Conservation (phyloP, 352 stramenopile species). For the Globisporangium okanoganense region DNA sequence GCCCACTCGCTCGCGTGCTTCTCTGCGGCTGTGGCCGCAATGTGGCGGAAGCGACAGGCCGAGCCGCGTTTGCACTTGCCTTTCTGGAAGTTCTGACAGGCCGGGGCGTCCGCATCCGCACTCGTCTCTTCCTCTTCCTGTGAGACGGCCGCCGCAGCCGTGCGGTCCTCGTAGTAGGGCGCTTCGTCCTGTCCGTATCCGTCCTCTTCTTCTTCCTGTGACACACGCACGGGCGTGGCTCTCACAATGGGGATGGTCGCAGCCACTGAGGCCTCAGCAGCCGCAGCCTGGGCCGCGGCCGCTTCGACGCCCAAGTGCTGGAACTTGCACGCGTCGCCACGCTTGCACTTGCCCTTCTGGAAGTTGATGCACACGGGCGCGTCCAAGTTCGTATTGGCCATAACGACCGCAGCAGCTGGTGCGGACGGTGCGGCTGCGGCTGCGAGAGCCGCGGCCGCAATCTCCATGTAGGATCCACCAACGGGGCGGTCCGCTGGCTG, state of each 20-base stretch:
- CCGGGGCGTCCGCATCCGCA: slow-evolving; percentile 41
- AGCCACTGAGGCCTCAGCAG: neutral
- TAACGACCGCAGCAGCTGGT: neutral
- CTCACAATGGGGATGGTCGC: slow-evolving; percentile 5
- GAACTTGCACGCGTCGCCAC: slow-evolving; percentile 50
- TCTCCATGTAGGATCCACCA: slow-evolving; percentile 19
- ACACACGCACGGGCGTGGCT: slow-evolving; percentile 10
- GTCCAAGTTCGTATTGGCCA: slow-evolving; percentile 33
- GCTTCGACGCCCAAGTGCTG: slow-evolving; percentile 35
- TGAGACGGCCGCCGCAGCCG: neutral
- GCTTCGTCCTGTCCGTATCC: neutral
- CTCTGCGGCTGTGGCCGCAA: slow-evolving; percentile 16
- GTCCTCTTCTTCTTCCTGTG: slow-evolving; percentile 5
- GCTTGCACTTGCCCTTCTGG: slow-evolving; percentile 73
- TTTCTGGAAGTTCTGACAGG: slow-evolving; percentile 68
- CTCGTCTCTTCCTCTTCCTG: slow-evolving; percentile 33
- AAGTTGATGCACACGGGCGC: slow-evolving; percentile 71
- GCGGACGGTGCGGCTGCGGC: neutral
- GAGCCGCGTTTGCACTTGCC: slow-evolving; percentile 63
- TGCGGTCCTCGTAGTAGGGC: slow-evolving; percentile 1
- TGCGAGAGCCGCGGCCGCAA: slow-evolving; percentile 15
- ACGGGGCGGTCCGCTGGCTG: slow-evolving; percentile 29
- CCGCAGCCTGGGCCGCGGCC: slow-evolving; percentile 3
- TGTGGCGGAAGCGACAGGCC: slow-evolving; percentile 59
- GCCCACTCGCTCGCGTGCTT: slow-evolving; percentile 18